These are phyloP conservation scores for Malassezia obtusa DNA, from an alignment of 1,284 basidiomycete genomes.

Conservation along the genomic window DNA sequence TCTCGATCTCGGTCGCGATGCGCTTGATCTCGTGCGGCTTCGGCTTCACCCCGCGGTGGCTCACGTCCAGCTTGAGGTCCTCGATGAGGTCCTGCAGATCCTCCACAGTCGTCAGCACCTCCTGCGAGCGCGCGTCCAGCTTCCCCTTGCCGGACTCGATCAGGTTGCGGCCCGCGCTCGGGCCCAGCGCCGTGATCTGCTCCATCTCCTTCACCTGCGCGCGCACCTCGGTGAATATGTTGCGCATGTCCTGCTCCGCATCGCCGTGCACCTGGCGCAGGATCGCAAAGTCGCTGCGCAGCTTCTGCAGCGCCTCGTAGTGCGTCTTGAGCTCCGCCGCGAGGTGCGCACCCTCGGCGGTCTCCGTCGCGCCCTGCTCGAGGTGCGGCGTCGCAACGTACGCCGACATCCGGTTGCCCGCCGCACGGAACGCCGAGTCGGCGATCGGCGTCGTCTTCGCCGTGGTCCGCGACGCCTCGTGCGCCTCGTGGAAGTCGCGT, in stretches of 20 bases:
- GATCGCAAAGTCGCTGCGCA: slow-evolving; percentile 81
- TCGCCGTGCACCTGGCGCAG: slow-evolving; percentile 89
- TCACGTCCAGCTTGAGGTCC: slow-evolving; percentile 77
- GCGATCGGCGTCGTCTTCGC: slow-evolving; percentile 19
- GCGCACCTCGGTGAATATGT: slow-evolving; percentile 65
- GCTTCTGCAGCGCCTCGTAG: slow-evolving; percentile 83
- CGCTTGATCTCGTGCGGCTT: slow-evolving; percentile 63
- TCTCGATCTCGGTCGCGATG: slow-evolving; percentile 64
- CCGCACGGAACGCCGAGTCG: slow-evolving; percentile 42
- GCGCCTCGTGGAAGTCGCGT: slow-evolving; percentile 2
- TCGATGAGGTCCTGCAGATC: slow-evolving; percentile 88
- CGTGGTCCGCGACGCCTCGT: slow-evolving; percentile 4
- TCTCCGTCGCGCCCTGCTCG: neutral
- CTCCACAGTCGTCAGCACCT: slow-evolving; percentile 81
- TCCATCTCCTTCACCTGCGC: slow-evolving; percentile 62
- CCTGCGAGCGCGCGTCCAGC: slow-evolving; percentile 77
- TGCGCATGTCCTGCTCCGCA: slow-evolving; percentile 81
- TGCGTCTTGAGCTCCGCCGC: slow-evolving; percentile 69
- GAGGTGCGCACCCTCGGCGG: slow-evolving; percentile 15
- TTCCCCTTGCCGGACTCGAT: slow-evolving; percentile 84
- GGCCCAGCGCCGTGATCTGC: slow-evolving; percentile 62
- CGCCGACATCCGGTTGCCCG: slow-evolving; percentile 13
- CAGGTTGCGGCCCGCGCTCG: slow-evolving; percentile 75
- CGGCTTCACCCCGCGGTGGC: slow-evolving; percentile 77
- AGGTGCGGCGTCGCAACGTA: neutral